These are phyloP conservation scores for Verbascum thapsus DNA, from an alignment of 257 asterid species.

Conservation along the genomic window DNA sequence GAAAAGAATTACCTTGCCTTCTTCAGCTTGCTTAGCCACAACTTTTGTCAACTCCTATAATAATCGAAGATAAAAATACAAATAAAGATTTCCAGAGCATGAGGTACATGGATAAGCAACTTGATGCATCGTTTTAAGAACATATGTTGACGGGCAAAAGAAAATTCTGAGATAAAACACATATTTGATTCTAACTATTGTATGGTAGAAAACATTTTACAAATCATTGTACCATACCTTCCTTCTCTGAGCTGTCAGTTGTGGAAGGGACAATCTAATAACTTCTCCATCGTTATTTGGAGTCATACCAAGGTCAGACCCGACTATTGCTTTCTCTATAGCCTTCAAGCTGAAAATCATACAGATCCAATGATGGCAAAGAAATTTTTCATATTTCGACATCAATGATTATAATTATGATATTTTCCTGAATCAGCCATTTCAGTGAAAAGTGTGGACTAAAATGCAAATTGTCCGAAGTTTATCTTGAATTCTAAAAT, in stretches of 20 bases:
- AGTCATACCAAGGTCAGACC: conserved; percentile 79
- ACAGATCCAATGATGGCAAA: conserved; percentile 23
- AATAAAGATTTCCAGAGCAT: not conserved
- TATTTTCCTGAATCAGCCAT: no score
- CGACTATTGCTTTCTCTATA: conserved; percentile 91
- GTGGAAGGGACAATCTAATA: conserved; percentile 84
- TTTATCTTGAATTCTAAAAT: no score
- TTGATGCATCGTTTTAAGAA: conserved; percentile 6
- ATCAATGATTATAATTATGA: conserved; percentile 7
- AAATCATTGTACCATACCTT: conserved; percentile 55
- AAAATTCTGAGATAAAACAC: not conserved
- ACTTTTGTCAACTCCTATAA: conserved; percentile 80
- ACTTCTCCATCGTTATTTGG: conserved; percentile 99
- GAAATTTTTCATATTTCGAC: conserved; percentile 14
- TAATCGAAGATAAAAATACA: conserved; percentile 16
- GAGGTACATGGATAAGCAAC: not conserved
- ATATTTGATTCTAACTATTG: no score
- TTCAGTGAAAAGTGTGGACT: not conserved
- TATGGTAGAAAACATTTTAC: not conserved
- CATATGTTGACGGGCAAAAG: not conserved
- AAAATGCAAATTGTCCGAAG: conserved; percentile 5
- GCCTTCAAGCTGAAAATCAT: conserved; percentile 64
- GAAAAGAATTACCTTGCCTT: conserved; percentile 74
- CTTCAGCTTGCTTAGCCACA: conserved; percentile 94
- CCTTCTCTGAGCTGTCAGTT: conserved; percentile 86